phyloP scores from a whole-genome alignment of 805 yeast species.

The Isabelozyma rhagii region DNA sequence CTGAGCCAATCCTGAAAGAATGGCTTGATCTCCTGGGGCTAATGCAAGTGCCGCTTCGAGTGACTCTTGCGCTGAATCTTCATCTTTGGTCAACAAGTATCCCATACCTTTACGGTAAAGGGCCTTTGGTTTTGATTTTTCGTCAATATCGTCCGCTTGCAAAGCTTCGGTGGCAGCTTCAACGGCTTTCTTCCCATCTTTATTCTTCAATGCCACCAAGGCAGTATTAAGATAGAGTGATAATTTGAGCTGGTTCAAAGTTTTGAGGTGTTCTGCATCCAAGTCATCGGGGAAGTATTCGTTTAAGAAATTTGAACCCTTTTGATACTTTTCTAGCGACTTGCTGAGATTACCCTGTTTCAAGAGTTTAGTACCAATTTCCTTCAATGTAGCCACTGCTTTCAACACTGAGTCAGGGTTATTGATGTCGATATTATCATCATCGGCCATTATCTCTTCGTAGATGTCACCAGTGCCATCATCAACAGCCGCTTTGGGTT shows the following conservation, averaged over 20 bases:
- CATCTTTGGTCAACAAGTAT: slow-evolving; percentile 57
- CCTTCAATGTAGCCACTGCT: slow-evolving; percentile 66
- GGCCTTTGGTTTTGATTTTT: slow-evolving; percentile 78
- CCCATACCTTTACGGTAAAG: slow-evolving; percentile 83
- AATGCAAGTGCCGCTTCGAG: slow-evolving; percentile 61
- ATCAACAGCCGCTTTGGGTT: slow-evolving; percentile 44
- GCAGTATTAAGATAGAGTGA: slow-evolving; percentile 73
- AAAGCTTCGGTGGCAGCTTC: slow-evolving; percentile 65
- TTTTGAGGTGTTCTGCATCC: slow-evolving; percentile 49
- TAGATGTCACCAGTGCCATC: slow-evolving; percentile 86
- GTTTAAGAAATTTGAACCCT: slow-evolving; percentile 65
- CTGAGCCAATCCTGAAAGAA: slow-evolving; percentile 59
- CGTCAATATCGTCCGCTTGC: slow-evolving; percentile 56
- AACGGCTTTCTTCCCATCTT: slow-evolving; percentile 52
- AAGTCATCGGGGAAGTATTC: slow-evolving; percentile 75
- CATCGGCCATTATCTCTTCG: slow-evolving; percentile 75
- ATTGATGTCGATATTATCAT: slow-evolving; percentile 57
- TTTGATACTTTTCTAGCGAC: slow-evolving; percentile 67
- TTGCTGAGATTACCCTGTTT: slow-evolving; percentile 56
- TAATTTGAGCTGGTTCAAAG: slow-evolving; percentile 52
- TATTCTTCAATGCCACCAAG: slow-evolving; percentile 64
- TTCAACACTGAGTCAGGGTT: slow-evolving; percentile 64
- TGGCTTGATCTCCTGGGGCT: slow-evolving; percentile 72
- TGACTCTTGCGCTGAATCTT: slow-evolving; percentile 64
- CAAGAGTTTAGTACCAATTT: slow-evolving; percentile 72